phyloP scores from a whole-genome alignment of 805 yeast species.

The Cyberlindnera mississippiensis region DNA sequence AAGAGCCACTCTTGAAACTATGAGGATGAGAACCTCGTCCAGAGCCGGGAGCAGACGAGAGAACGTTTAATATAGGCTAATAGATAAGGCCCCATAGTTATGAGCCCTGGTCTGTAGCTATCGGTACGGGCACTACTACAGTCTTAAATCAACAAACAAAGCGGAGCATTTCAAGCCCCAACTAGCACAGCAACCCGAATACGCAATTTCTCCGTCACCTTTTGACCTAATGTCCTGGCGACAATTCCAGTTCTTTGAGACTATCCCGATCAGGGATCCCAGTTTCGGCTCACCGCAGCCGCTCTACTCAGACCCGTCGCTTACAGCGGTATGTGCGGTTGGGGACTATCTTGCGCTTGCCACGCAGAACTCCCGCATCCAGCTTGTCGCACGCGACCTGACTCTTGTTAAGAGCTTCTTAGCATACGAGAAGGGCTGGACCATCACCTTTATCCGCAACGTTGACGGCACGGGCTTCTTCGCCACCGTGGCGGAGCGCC shows the following conservation, averaged over 20 bases:
- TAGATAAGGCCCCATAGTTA: neutral
- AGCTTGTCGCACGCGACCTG: constrained; percentile 51
- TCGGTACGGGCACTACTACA: neutral
- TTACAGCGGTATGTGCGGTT: constrained; percentile 61
- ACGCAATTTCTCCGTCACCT: too few species aligned
- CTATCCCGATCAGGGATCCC: constrained; percentile 83
- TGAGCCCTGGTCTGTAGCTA: constrained; percentile 1
- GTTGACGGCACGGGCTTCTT: constrained; percentile 48
- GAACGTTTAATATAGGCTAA: neutral
- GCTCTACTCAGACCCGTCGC: constrained; percentile 73
- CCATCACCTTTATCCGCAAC: constrained; percentile 53
- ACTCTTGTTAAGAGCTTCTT: constrained; percentile 45
- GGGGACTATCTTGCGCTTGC: constrained; percentile 57
- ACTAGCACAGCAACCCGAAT: too few species aligned
- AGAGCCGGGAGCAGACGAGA: neutral
- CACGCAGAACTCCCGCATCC: constrained; percentile 47
- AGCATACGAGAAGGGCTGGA: constrained; percentile 64
- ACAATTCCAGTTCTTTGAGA: constrained; percentile 83
- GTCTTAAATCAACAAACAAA: neutral
- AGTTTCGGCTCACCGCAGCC: constrained; percentile 54
- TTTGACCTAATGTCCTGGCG: constrained; percentile 46
- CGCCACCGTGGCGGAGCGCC: constrained; percentile 70
- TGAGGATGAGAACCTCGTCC: neutral
- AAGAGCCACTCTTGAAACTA: neutral
- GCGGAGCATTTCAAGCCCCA: neutral